Conservation (phyloP, 805 yeast genomes). For the Candida adriatica region DNA sequence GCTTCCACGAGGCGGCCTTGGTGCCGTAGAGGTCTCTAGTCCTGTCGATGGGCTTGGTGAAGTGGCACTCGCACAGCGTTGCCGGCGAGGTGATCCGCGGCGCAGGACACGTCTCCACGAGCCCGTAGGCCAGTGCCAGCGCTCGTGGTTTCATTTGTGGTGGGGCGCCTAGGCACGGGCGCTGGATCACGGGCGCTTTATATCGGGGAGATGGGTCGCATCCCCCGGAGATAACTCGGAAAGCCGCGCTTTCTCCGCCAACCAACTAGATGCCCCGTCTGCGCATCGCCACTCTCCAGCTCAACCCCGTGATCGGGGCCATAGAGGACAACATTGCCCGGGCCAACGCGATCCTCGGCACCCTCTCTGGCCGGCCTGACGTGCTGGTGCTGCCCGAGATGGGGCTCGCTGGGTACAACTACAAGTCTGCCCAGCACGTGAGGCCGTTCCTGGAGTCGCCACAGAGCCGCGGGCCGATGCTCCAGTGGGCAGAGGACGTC, state of each 20-base stretch:
- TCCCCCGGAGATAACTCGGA: too few relatives aligned
- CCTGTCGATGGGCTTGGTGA: conserved; percentile 40
- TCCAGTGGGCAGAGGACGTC: conserved; percentile 48
- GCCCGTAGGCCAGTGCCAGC: conserved; percentile 14
- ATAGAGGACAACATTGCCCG: conserved; percentile 45
- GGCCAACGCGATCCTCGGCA: conserved; percentile 29
- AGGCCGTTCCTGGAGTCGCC: conserved; percentile 48
- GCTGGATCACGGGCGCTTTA: too few relatives aligned
- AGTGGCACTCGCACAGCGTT: conserved; percentile 43
- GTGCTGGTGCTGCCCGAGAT: conserved; percentile 78
- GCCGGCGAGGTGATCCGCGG: conserved; percentile 12
- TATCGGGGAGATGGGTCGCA: too few relatives aligned
- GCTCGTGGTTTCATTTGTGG: conserved; percentile 11
- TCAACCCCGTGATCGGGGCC: conserved; percentile 58
- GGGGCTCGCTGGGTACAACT: conserved; percentile 81
- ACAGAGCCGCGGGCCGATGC: conserved; percentile 38
- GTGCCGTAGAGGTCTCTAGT: conserved; percentile 38
- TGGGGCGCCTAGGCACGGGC: too few relatives aligned
- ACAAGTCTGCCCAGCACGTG: conserved; percentile 38
- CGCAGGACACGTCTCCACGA: conserved; percentile 11
- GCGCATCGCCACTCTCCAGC: conserved; percentile 59
- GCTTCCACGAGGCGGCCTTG: conserved; percentile 46
- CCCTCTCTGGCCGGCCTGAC: conserved; percentile 38
- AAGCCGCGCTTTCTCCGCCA: too few relatives aligned
- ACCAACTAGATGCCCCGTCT: conserved; percentile 25